Percentiles rank a stretch among this genome's conserved stretches.
Conservation (phyloP, 495 filamentous ascomycete genomes). For the Parmelia sp. region DNA sequence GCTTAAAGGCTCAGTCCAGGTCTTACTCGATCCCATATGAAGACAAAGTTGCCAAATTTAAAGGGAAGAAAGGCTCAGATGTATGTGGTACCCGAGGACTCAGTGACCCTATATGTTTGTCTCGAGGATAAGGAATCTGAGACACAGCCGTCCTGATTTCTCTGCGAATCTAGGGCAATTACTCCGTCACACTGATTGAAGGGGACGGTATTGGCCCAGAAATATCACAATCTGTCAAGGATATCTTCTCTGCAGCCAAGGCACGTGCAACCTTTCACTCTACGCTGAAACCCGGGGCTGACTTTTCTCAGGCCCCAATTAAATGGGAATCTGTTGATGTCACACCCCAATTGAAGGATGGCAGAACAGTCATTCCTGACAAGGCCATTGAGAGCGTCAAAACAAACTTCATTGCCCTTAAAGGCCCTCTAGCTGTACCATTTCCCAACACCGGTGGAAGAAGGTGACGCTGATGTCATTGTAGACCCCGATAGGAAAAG, state of each 20-base stretch:
- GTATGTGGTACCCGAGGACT: conserved; percentile 42
- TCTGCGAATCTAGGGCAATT: conserved; percentile 63
- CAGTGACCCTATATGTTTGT: not conserved
- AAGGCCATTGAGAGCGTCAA: conserved; percentile 84
- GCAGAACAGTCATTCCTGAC: conserved; percentile 84
- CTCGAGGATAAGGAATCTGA: too few species aligned
- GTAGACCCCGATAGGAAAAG: conserved; percentile 94
- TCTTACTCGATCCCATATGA: conserved; percentile 49
- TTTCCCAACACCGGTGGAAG: conserved; percentile 11
- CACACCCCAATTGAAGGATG: conserved; percentile 83
- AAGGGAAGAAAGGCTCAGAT: conserved; percentile 77
- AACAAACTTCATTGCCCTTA: conserved; percentile 91
- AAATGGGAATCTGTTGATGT: conserved; percentile 98
- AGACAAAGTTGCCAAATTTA: conserved; percentile 86
- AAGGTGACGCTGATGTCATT: conserved; percentile 12
- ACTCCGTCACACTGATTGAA: conserved; percentile 93
- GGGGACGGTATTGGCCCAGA: conserved; percentile 98
- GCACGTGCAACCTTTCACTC: conserved; percentile 42
- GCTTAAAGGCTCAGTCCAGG: conserved; percentile 29
- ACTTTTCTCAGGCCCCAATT: conserved; percentile 70
- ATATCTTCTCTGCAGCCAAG: conserved; percentile 93
- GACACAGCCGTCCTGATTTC: conserved; percentile 6
- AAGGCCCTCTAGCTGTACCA: conserved; percentile 92
- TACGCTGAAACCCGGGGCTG: conserved; percentile 16
- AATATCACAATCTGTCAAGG: conserved; percentile 94